phyloP scores from a whole-genome alignment of 129 eudicot species.

The Flaveria brownii region DNA sequence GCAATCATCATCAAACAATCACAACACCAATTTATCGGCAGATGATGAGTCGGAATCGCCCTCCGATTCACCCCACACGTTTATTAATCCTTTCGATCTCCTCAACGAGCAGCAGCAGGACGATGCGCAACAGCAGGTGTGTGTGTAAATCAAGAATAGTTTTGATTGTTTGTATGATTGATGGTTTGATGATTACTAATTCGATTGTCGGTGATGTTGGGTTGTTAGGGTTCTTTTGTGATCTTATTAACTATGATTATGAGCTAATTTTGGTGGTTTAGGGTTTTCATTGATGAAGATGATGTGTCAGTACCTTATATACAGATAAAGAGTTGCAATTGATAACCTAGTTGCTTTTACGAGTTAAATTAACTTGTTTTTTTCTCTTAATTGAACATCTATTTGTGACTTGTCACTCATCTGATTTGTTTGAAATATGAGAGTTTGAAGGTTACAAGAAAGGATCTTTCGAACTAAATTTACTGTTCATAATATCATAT shows the following conservation, averaged over 20 bases:
- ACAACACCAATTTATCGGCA: constrained; percentile 25
- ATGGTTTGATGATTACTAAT: background rate
- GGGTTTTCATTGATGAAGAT: background rate
- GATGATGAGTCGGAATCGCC: constrained; percentile 51
- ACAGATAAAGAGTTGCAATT: too few relatives aligned
- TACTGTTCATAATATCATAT: too few relatives aligned
- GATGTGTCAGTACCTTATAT: background rate
- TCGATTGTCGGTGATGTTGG: background rate
- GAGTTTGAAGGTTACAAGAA: too few relatives aligned
- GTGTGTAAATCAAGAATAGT: background rate
- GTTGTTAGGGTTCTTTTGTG: constrained; percentile 13
- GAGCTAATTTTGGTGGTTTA: background rate
- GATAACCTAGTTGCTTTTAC: too few relatives aligned
- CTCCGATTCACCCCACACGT: constrained; percentile 36
- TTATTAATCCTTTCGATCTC: constrained; percentile 70
- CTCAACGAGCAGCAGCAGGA: constrained; percentile 44
- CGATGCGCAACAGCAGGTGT: constrained; percentile 50
- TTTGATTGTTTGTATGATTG: background rate
- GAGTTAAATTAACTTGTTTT: background rate
- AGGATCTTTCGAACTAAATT: too few relatives aligned
- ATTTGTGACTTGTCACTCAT: too few relatives aligned
- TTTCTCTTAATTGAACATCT: too few relatives aligned
- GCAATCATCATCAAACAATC: constrained; percentile 44
- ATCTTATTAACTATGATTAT: background rate
- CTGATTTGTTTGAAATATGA: too few relatives aligned